phyloP scores from a whole-genome alignment of 148 eudicot genomes.

The Amaranthus palmeri region DNA sequence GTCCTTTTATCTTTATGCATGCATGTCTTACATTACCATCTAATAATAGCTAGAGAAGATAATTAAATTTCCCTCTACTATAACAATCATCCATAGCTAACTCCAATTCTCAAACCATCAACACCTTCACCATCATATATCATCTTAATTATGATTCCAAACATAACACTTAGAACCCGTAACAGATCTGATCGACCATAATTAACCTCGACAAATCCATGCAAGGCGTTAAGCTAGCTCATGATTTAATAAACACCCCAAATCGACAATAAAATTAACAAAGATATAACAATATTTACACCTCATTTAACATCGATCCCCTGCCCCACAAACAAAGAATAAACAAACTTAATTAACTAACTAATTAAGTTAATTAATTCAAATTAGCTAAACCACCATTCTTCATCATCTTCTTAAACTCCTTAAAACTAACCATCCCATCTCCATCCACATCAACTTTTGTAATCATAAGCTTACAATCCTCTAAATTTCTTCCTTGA shows the following conservation, averaged over 20 bases:
- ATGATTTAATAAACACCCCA: background rate
- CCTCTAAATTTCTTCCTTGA: constrained; percentile 58
- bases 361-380: constrained; percentile 6
- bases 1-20: background rate
- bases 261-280: background rate
- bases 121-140: background rate
- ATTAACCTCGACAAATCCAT: background rate
- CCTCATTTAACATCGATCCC: background rate
- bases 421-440: constrained; percentile 59
- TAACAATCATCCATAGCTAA: background rate
- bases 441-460: constrained; percentile 81
- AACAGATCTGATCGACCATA: background rate
- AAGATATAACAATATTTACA: constrained; percentile 4
- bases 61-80: background rate
- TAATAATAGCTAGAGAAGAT: background rate
- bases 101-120: background rate
- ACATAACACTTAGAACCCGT: background rate
- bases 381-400: constrained; percentile 51
- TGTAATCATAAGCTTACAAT: constrained; percentile 67
- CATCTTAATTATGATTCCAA: background rate
- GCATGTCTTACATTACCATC: background rate
- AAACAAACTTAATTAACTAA: background rate
- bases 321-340: background rate
- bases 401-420: constrained; percentile 86
- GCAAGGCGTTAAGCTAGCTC: background rate